Conservation (phyloP, 768 basidiomycete genomes). For the Cystobasidium tubakii region DNA sequence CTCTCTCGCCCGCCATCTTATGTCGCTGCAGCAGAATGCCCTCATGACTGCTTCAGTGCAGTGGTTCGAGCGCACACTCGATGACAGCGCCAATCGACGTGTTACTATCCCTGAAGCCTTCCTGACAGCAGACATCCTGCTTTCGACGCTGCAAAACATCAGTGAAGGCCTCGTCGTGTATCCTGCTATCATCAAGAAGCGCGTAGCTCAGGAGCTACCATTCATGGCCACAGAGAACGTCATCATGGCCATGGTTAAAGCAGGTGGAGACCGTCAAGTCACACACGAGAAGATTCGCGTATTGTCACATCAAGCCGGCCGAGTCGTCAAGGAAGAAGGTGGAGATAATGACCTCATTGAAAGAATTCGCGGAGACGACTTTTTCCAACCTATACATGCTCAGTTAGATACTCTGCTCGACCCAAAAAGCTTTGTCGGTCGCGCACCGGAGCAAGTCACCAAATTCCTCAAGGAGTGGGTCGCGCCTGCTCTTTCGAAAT, state of each 20-base stretch:
- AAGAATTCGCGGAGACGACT: slow-evolving; percentile 69
- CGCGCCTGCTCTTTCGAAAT: slow-evolving; percentile 62
- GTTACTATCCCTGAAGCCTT: slow-evolving; percentile 96
- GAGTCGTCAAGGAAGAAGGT: slow-evolving; percentile 90
- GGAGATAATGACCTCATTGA: slow-evolving; percentile 93
- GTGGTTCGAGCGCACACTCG: slow-evolving; percentile 97
- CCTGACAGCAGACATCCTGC: slow-evolving; percentile 90
- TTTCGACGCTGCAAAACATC: slow-evolving; percentile 91
- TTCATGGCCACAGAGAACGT: slow-evolving; percentile 99
- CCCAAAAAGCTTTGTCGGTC: slow-evolving; percentile 80
- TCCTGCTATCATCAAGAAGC: slow-evolving; percentile 85
- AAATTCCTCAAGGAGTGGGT: slow-evolving; percentile 81
- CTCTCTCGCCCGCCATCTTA: slow-evolving; percentile 88
- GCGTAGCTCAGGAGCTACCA: slow-evolving; percentile 88
- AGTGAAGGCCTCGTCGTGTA: slow-evolving; percentile 99
- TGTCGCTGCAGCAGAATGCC: slow-evolving; percentile 92
- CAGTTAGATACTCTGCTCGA: slow-evolving; percentile 74
- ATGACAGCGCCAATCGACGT: slow-evolving; percentile 95
- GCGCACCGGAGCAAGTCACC: slow-evolving; percentile 93
- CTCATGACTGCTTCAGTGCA: slow-evolving; percentile 90
- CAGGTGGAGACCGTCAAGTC: slow-evolving; percentile 88
- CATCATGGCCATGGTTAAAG: slow-evolving; percentile 93
- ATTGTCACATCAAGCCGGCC: slow-evolving; percentile 85
- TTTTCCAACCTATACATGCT: slow-evolving; percentile 79
- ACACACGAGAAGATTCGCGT: slow-evolving; percentile 94